These are phyloP conservation scores for Alternaria metachromatica DNA, from an alignment of 2,329 filamentous ascomycete species.

Conservation along the genomic window DNA sequence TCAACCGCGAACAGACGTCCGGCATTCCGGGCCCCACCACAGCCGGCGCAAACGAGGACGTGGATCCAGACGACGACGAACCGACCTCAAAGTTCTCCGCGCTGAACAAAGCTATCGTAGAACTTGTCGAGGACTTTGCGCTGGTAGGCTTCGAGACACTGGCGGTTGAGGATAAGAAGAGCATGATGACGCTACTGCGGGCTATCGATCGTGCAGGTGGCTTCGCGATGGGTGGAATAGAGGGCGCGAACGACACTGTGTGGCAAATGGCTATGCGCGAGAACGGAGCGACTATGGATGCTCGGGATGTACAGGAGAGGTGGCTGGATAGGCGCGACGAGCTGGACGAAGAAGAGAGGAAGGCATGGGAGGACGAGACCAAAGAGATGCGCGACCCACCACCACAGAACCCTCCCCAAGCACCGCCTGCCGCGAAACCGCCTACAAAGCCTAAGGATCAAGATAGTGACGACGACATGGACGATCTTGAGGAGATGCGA, in stretches of 20 bases:
- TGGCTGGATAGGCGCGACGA: constrained; percentile 93
- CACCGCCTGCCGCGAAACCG: constrained; percentile 5
- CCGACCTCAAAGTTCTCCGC: constrained; percentile 73
- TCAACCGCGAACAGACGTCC: constrained; percentile 72
- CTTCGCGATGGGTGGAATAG: constrained; percentile 88
- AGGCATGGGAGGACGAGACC: constrained; percentile 77
- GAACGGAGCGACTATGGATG: constrained; percentile 73
- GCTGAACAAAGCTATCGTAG: constrained; percentile 85
- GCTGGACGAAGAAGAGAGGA: constrained; percentile 80
- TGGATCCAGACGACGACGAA: constrained; percentile 55
- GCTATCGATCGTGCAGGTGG: constrained; percentile 92
- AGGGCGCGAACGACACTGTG: constrained; percentile 93
- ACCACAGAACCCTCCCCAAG: constrained; percentile 7
- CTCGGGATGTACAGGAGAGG: constrained; percentile 89
- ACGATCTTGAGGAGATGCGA: constrained; percentile 50
- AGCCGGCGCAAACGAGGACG: constrained; percentile 37
- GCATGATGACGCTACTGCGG: constrained; percentile 89
- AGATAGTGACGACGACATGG: constrained; percentile 44
- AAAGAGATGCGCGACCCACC: constrained; percentile 50
- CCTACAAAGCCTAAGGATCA: constrained; percentile 9
- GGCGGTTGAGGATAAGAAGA: constrained; percentile 94
- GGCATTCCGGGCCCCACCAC: constrained; percentile 43
- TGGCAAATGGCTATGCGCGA: constrained; percentile 94
- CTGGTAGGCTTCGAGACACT: constrained; percentile 92
- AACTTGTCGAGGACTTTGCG: constrained; percentile 86